These are phyloP conservation scores for Ligustrum vulgare DNA, from an alignment of 257 asterid genomes.

Conservation along the genomic window DNA sequence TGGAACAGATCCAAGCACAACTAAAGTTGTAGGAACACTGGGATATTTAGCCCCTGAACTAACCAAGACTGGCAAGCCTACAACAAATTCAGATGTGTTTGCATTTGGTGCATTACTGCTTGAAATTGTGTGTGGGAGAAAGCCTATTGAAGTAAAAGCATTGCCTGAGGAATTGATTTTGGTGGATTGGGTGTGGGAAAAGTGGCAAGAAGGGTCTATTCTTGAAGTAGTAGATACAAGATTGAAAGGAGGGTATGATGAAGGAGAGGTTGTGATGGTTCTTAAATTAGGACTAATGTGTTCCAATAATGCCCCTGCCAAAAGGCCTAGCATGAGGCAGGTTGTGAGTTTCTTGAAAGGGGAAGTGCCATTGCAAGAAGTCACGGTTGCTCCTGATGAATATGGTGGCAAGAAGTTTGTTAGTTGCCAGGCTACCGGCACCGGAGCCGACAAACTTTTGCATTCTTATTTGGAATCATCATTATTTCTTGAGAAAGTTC, in stretches of 20 bases:
- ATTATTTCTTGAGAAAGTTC: slow-evolving; percentile 45
- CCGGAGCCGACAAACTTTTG: slow-evolving; percentile 33
- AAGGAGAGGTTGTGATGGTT: slow-evolving; percentile 49
- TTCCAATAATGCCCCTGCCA: slow-evolving; percentile 44
- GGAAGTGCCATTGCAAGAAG: slow-evolving; percentile 40
- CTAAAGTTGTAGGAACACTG: slow-evolving; percentile 70
- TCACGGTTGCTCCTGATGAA: slow-evolving; percentile 36
- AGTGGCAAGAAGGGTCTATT: slow-evolving; percentile 50
- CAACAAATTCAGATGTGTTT: slow-evolving; percentile 61
- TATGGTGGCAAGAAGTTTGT: slow-evolving; percentile 27
- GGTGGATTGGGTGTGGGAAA: slow-evolving; percentile 84
- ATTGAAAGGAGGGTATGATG: slow-evolving; percentile 42
- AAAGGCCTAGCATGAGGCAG: slow-evolving; percentile 63
- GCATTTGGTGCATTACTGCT: slow-evolving; percentile 74
- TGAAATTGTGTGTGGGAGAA: slow-evolving; percentile 74
- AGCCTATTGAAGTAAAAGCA: slow-evolving; percentile 69
- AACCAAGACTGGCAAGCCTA: slow-evolving; percentile 69
- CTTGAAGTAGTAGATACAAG: slow-evolving; percentile 58
- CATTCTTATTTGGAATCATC: slow-evolving; percentile 53
- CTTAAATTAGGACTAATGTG: slow-evolving; percentile 74
- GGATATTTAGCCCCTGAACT: slow-evolving; percentile 83
- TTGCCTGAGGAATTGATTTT: slow-evolving; percentile 65
- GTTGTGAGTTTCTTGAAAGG: slow-evolving; percentile 66
- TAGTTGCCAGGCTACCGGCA: background rate
- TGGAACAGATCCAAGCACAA: slow-evolving; percentile 54